Evolutionary conservation across 202 grass and related monocot species (phyloP), one percentile per base, ranked within the genome.

Genomic region (Schoenoplectus triqueter): DNA sequence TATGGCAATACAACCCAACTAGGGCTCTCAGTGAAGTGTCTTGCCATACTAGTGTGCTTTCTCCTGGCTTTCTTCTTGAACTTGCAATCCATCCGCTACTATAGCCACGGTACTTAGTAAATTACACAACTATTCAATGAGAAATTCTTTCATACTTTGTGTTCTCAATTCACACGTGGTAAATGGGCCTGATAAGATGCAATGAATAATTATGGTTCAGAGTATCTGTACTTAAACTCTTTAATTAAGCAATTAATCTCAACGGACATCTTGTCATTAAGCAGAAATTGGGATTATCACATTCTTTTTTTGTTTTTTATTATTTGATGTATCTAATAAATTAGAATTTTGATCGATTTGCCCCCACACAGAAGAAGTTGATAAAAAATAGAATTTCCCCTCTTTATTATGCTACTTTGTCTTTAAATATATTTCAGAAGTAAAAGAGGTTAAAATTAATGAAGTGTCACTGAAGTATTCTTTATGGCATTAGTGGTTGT

Each of bases 51-150:
- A 2, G 79, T 98, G 6, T 98, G 89, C 91, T 95, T 98, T 89
- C 88, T 98, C 5, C 80, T 95, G 3, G 89, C 95, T 5, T 98
- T 98, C 89, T 87, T 98, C 66, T 84, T 93, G 83, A 95, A 95
- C 85, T 71, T 95, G 81, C 95, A 95, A 83, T 95, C 92, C 65
- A 95, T 98, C 80, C 85, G 95, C 14, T 98, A 93, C 86, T 98
- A 98, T 76, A 98, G 89, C 91, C 92, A 98, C 2, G 81, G 63
- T 82, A 81, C 40, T 19, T 46, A 48, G 54, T 42, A n/a, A 46
- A 46, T 51, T 57, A 1, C 54, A 57, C 4, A 78, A 41, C 14
- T 56, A 42, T 41, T 78, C 13, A 15, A 59, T 78, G 10, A 19
- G 2, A 57, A 40, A 14, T 78, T 59, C 11, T 56, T 78, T 59